These are phyloP conservation scores for Botrytis pseudocinerea DNA, from an alignment of 2,329 filamentous ascomycete species.

Conservation along the genomic window DNA sequence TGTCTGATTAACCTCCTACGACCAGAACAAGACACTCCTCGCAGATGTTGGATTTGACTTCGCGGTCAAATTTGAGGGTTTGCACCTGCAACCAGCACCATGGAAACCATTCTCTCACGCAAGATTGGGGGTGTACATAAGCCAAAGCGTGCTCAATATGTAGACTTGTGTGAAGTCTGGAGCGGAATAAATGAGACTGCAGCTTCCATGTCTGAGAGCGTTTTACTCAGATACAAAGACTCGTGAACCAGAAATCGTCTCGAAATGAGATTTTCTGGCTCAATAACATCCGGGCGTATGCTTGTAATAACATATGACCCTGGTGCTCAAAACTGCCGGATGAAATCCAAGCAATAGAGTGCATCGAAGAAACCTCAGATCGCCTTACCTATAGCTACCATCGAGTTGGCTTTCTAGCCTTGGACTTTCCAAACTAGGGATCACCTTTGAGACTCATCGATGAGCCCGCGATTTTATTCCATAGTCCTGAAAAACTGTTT, in stretches of 20 bases:
- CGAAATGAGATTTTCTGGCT: background rate
- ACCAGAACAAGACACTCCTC: background rate
- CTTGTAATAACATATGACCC: background rate
- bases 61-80: background rate
- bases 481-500: too few relatives aligned
- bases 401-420: background rate
- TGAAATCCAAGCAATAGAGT: background rate
- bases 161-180: background rate
- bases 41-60: background rate
- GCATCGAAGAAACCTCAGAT: too few relatives aligned
- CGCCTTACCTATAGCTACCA: background rate
- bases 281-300: too few relatives aligned
- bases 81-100: background rate
- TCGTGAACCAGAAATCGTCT: background rate
- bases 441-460: background rate
- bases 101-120: too few relatives aligned
- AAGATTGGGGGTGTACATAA: too few relatives aligned
- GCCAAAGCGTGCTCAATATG: background rate
- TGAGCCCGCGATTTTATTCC: background rate
- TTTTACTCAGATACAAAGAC: background rate
- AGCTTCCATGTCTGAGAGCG: background rate
- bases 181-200: background rate
- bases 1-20: too few relatives aligned
- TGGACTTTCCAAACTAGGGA: background rate
- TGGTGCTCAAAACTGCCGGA: too few relatives aligned